Percentiles rank a stretch among this genome's conserved stretches.
Conservation (phyloP, 2,329 filamentous ascomycete genomes). For the Trichoderma aggressivum region DNA sequence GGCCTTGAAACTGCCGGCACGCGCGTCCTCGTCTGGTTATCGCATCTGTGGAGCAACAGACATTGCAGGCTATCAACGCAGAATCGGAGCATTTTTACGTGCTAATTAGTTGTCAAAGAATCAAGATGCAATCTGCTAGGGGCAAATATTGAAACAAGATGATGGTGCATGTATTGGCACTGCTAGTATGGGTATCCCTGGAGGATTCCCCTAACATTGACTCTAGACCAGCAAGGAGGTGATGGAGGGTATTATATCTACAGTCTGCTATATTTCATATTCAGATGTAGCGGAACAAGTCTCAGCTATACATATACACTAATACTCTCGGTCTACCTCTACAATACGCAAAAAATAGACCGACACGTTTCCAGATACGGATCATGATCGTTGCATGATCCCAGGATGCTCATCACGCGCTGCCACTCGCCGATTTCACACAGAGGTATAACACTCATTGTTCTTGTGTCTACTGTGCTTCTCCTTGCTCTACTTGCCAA, state of each 20-base stretch:
- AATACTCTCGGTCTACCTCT: neutral
- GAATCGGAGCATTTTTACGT: neutral
- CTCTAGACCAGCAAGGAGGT: neutral
- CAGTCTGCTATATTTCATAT: neutral
- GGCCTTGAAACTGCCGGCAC: neutral
- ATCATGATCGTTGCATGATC: neutral
- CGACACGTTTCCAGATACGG: neutral
- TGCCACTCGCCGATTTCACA: conserved; percentile 1
- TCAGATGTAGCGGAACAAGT: neutral
- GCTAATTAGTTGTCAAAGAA: neutral
- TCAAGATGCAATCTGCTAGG: neutral
- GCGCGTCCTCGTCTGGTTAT: neutral
- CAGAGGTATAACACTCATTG: neutral
- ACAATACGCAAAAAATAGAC: neutral
- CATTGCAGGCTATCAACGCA: neutral
- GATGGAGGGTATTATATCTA: neutral
- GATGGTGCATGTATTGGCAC: neutral
- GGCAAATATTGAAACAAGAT: neutral
- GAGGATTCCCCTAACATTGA: neutral
- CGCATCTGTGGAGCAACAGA: neutral
- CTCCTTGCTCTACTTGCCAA: neutral
- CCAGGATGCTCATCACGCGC: conserved; percentile 7
- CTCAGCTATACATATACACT: neutral
- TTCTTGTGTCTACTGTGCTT: neutral
- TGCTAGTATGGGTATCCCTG: neutral